Base-by-base conservation (phyloP, 2,329 filamentous ascomycete genomes). In the Fusarium falciforme region DNA sequence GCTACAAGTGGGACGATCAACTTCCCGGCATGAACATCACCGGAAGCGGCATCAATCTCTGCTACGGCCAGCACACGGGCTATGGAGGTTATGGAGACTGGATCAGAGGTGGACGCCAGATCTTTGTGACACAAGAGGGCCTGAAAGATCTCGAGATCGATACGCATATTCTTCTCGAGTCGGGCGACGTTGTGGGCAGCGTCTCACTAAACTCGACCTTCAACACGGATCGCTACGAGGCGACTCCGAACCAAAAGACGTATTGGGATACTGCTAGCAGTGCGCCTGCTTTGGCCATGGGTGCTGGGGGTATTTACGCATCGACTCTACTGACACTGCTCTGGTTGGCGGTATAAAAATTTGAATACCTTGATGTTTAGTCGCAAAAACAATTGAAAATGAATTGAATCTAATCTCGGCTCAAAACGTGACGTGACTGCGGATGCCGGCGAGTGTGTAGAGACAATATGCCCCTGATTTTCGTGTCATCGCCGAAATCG, bases 61-160 rank as follows among this genome's bases (percentile, higher is more conserved):
- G 87, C 74, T 93, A 92, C 76, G 90, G 90, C 6, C 89, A 92
- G 73, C 91, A 92, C 73, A 87, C 90, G 0, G 92, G 92, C 0
- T 93, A 93, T 65, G 92, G 92, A 0, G 92, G 92, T 0, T 94
- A 94, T 73, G 90, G 91, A 0, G 84, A 85, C 55, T 93, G 89
- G 89, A 87, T 87, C 12, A 87, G 92, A 0, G 92, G 92, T 2
- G 86, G 87, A 5, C 84, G 90, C 1, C 88, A 91, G 74, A 81
- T 93, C 12, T 74, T 84, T 4, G 73, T 92, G 2, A 81, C 85
- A 2, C 82, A 88, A 38, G 78, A 82, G 1, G 79, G 79, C 22
- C 76, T 89, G 17, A 75, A 76, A 10, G 72, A 81, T 4, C 73
- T 82, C 20, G 84, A 85, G 40, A 80, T 89, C 1, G 85, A 90